Evolutionary conservation across 768 basidiomycete species (phyloP), one percentile per base, ranked within the genome.

Genomic region (Leucocoprinus leucothites): DNA sequence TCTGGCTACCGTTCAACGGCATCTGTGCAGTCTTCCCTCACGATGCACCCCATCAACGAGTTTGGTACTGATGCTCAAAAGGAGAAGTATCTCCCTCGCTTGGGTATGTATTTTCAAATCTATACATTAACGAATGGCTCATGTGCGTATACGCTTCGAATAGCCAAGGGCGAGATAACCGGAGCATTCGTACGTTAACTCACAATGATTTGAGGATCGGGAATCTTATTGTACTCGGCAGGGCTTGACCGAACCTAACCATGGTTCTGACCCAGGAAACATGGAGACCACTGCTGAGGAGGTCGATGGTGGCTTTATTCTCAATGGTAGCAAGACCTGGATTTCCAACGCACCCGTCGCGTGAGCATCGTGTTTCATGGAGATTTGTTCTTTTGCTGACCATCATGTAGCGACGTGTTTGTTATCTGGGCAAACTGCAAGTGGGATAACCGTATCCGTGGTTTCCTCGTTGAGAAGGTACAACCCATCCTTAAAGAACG

Each of bases 251-350:
- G 96, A 98, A 71, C 92, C 96, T 0, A 94, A 98, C 62, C 94
- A 97, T 65, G 96, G 96, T 21, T 98, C 95, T 1, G 96, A 98
- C 63, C 95, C 95, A 14, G 87, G 86, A n/a, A 85, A 87, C n/a
- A 98, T 98, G 96, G 91, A 95, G 64, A 97, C 96, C 1, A 86
- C 81, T 24, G 96, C 94, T 9, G 84, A 83, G 58, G 92, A 97
- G 68, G 77, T 78, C 0, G 87, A 88, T 51, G 92, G 93, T 11
- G 94, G 93, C 3, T 98, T 86, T 69, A 71, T 90, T 22, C 65
- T 98, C 50, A 89, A 85, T 59, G 96, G 96, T 49, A 89, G 89
- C 70, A 98, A 98, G 77, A 98, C 94, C 0, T 98, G 96, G 96
- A 98, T 98, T 65, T 84, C 93, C 13, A 97, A 97, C 65, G 84